Conservation (phyloP, 176 grass and related monocot species). For the Aegilops bicornis region DNA sequence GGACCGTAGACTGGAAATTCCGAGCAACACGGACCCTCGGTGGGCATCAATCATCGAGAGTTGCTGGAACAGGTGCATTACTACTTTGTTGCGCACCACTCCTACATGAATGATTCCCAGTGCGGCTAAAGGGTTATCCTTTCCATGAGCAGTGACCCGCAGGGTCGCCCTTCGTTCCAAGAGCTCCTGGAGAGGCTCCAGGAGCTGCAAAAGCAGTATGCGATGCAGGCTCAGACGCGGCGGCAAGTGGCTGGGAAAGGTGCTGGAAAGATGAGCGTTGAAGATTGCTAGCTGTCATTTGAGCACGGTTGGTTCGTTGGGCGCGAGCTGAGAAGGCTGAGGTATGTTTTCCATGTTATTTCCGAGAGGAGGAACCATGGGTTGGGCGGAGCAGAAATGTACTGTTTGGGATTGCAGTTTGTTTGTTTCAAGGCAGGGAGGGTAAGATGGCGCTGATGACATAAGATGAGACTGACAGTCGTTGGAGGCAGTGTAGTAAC, state of each 20-base stretch:
- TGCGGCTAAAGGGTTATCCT: not conserved
- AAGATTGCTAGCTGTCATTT: slow-evolving; percentile 28
- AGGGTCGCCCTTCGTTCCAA: slow-evolving; percentile 60
- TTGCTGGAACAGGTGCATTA: slow-evolving; percentile 79
- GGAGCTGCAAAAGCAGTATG: slow-evolving; percentile 59
- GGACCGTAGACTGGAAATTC: slow-evolving; percentile 82
- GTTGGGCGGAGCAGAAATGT: not conserved
- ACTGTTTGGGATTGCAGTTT: not conserved
- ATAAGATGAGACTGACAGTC: not conserved
- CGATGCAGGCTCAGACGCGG: slow-evolving; percentile 43
- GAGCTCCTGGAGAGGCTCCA: slow-evolving; percentile 67
- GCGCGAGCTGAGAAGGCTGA: not conserved
- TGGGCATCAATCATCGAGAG: slow-evolving; percentile 77
- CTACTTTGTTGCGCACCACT: not conserved
- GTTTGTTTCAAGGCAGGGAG: slow-evolving; percentile 3
- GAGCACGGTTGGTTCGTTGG: not conserved
- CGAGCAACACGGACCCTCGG: slow-evolving; percentile 54
- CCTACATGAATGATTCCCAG: not conserved
- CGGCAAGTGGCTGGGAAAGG: slow-evolving; percentile 32
- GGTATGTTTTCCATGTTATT: too few relatives aligned
- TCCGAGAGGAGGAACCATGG: not conserved
- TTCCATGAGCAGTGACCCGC: slow-evolving; percentile 55
- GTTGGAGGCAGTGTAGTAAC: not conserved
- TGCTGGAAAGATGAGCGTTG: slow-evolving; percentile 26
- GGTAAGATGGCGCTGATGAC: not conserved